Conservation (phyloP, 176 grass and related monocot genomes). For the Triticum aestivum region IWGSC_CS_RefSeq_v2.1 NC_057798.1:752693499-752693998, state of each 20-base stretch:
- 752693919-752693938: too few relatives aligned
- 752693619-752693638: neutral
- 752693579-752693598: neutral
- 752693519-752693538: slow-evolving; percentile 50
- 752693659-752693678: slow-evolving; percentile 27
- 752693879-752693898: neutral
- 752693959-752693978: neutral
- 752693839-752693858: neutral
- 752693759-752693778: slow-evolving; percentile 30
- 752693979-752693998: neutral
- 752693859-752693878: slow-evolving; percentile 13
- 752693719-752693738: slow-evolving; percentile 24
- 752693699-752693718: neutral
- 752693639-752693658: neutral
- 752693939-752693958: neutral
- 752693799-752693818: slow-evolving; percentile 32
- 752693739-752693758: slow-evolving; percentile 23
- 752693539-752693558: slow-evolving; percentile 23
- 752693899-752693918: neutral
- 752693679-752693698: slow-evolving; percentile 42
- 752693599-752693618: neutral
- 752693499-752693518: slow-evolving; percentile 19
- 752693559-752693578: neutral
- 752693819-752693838: neutral
- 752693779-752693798: slow-evolving; percentile 48